A percentile compares a stretch with the other conserved stretches of the same genome.
Conservation (phyloP, 2,329 filamentous ascomycete genomes). For the Exophiala viscosa region DNA sequence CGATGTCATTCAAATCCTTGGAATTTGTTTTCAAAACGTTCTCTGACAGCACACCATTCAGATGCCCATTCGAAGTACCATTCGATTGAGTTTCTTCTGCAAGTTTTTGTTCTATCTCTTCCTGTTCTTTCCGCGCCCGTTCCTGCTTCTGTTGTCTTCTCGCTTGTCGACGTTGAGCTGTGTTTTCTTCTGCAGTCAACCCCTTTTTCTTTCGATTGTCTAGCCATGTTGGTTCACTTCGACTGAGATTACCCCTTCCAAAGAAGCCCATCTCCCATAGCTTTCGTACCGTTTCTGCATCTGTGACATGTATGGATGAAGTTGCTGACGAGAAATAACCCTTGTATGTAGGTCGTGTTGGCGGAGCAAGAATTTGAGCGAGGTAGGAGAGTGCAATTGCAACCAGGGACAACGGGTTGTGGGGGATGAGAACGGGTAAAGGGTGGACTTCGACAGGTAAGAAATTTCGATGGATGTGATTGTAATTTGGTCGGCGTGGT, state of each 20-base stretch:
- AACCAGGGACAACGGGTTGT: conserved; percentile 84
- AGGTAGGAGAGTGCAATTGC: conserved; percentile 75
- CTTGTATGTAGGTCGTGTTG: conserved; percentile 60
- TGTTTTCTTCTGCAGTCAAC: conserved; percentile 80
- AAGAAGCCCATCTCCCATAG: conserved; percentile 98
- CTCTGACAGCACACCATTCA: conserved; percentile 7
- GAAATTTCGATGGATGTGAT: conserved; percentile 76
- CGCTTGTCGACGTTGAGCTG: conserved; percentile 71
- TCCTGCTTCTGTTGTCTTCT: conserved; percentile 84
- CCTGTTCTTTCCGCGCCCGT: conserved; percentile 79
- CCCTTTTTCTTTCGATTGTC: conserved; percentile 72
- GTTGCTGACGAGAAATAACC: conserved; percentile 80
- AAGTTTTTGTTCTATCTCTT: conserved; percentile 72
- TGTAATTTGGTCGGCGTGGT: conserved; percentile 54
- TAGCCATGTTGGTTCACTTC: conserved; percentile 93
- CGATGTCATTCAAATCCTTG: conserved; percentile 24
- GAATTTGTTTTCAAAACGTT: conserved; percentile 26
- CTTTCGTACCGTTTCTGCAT: conserved; percentile 69
- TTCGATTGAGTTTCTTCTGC: conserved; percentile 45
- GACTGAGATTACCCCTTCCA: conserved; percentile 86
- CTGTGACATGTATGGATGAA: conserved; percentile 77
- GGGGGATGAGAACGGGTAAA: conserved; percentile 81
- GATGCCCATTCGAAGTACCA: conserved; percentile 2
- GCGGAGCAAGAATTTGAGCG: conserved; percentile 64
- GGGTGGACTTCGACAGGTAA: conserved; percentile 78